Conservation (phyloP, 2,329 filamentous ascomycete species). For the Botrytis medusae region DNA sequence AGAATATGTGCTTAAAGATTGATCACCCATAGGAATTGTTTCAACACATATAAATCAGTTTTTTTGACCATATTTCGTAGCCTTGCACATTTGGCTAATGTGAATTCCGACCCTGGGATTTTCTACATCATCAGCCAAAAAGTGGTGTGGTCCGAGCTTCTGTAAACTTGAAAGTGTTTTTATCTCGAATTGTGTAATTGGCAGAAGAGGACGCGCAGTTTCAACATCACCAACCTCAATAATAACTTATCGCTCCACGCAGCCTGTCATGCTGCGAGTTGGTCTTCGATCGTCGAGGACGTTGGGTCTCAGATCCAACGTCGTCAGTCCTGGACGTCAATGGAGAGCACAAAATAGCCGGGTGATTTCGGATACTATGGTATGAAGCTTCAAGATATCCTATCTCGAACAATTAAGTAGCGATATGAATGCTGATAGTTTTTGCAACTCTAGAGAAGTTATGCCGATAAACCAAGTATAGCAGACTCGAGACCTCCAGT, state of each 20-base stretch:
- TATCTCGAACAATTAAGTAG: slow-evolving; percentile 24
- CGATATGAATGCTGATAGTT: slow-evolving; percentile 28
- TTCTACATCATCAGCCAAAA: slow-evolving; percentile 23
- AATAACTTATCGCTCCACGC: slow-evolving; percentile 36
- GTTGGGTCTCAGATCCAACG: slow-evolving; percentile 55
- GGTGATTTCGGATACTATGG: slow-evolving; percentile 40
- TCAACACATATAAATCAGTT: background rate
- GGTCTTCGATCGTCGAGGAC: slow-evolving; percentile 65
- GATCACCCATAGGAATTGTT: background rate
- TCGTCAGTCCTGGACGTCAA: slow-evolving; percentile 56
- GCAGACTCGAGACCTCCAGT: slow-evolving; percentile 51
- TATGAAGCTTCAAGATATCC: slow-evolving; percentile 35
- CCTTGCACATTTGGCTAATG: slow-evolving; percentile 25
- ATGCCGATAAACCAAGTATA: slow-evolving; percentile 53
- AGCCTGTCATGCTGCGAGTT: slow-evolving; percentile 67
- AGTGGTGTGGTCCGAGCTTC: slow-evolving; percentile 18
- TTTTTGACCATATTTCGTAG: slow-evolving; percentile 14
- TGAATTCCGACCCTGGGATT: slow-evolving; percentile 6
- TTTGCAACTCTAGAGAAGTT: slow-evolving; percentile 51
- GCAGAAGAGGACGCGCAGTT: slow-evolving; percentile 27
- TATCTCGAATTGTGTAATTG: slow-evolving; percentile 22
- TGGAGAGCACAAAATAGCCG: slow-evolving; percentile 51
- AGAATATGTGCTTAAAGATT: background rate
- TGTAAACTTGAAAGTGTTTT: slow-evolving; percentile 27
- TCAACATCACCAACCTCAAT: slow-evolving; percentile 32